Base-by-base conservation (phyloP, 805 yeast genomes). In the Pichia paraexigua region DNA sequence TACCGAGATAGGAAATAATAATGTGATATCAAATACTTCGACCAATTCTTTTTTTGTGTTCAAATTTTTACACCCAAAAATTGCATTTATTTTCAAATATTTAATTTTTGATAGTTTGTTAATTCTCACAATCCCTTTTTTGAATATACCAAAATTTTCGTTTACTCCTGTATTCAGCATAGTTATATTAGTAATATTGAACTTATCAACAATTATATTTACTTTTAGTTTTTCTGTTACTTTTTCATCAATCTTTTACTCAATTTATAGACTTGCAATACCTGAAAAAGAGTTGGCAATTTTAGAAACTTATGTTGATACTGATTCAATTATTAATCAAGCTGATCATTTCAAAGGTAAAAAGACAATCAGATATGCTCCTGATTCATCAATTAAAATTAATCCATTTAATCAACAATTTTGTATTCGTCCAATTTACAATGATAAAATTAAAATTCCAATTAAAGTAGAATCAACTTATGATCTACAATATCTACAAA, bases 331-430 rank as follows among this genome's bases (percentile, higher is more conserved):
- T 2, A 62, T 74, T 13, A 80, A 79, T 53, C 75, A 75, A 59
- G 71, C 78, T 22, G 63, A 78, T 2, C 95, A 90, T 65, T 85
- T 91, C 64, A 85, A 80, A 60, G 99, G 99, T 43, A 82, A 81
- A 43, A 87, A 87, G 61, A 86, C 91, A 0, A 84, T 94, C 55
- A 86, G 91, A 61, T 86, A 87, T 55, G 71, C 94, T 37, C 98
- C 99, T 0, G 97, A 92, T 67, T 85, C 95, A 43, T 84, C 95
- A 0, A 96, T 95, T 5, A 73, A 75, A 60, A 69, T 94, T 59
- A 89, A 91, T 56, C 97, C 97, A 3, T 78, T 80, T 58, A 78
- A 74, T 47, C 80, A 78, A 28, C 73, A 79, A 5, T 77, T 76
- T 54, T 94, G 99, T 69, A 57, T 85, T 43, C 77, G 78, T 18